A percentile compares a stretch with the other conserved stretches of the same genome.
phyloP scores from a whole-genome alignment of 768 basidiomycete genomes.

The Pleurotus sapidus region DNA sequence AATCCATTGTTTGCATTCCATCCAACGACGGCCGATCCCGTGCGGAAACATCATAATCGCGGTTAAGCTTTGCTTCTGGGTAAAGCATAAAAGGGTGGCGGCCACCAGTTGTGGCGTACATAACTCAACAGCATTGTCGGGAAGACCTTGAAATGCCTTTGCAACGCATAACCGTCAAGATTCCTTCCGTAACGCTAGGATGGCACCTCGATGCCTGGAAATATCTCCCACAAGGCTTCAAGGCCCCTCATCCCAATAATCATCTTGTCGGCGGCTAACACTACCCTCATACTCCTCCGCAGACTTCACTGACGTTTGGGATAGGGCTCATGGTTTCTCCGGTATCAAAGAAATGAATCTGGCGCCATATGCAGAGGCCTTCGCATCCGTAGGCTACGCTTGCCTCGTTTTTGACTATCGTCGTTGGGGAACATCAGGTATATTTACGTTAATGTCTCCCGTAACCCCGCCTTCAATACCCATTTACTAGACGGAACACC shows the following conservation, averaged over 20 bases:
- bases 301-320: neutral
- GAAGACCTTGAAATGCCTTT: neutral
- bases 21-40: no score
- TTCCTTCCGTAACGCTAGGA: conserved; percentile 23
- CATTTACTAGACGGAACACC: conserved; percentile 28
- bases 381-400: conserved; percentile 24
- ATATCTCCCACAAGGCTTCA: conserved; percentile 19
- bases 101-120: no score
- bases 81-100: no score
- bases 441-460: neutral
- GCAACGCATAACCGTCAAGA: conserved; percentile 14
- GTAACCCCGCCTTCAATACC: neutral
- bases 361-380: conserved; percentile 23
- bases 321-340: conserved; percentile 30
- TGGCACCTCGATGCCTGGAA: conserved; percentile 33
- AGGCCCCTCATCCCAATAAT: conserved; percentile 21
- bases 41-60: no score
- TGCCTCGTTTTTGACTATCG: conserved; percentile 34
- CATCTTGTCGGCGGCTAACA: conserved; percentile 20
- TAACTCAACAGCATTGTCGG: no score
- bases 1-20: conserved; percentile 25
- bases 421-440: conserved; percentile 33
- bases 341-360: conserved; percentile 29
- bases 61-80: neutral
- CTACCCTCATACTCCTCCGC: neutral